Percentiles rank a stretch among this genome's conserved stretches.
These are phyloP conservation scores for Acrocalymma vagum DNA, from an alignment of 2,329 filamentous ascomycete species.

Conservation along the genomic window DNA sequence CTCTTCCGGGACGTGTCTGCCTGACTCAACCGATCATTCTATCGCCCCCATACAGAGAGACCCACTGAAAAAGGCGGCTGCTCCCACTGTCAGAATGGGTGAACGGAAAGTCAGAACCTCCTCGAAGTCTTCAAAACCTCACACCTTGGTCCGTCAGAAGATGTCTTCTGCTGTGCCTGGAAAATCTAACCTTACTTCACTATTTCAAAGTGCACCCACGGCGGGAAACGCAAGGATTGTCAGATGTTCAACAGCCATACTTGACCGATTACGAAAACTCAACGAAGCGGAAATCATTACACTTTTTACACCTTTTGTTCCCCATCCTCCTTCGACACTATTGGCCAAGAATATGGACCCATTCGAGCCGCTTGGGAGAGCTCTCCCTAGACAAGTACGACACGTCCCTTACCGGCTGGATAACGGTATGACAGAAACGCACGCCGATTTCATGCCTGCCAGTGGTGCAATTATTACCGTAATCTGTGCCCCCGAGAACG, in stretches of 20 bases:
- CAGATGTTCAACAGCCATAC: slow-evolving; percentile 31
- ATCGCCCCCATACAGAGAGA: no score
- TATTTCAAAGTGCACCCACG: slow-evolving; percentile 22
- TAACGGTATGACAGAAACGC: slow-evolving; percentile 69
- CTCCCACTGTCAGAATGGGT: slow-evolving; percentile 24
- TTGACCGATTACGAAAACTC: slow-evolving; percentile 42
- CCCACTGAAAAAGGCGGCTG: no score
- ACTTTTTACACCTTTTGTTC: slow-evolving; percentile 64
- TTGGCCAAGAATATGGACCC: slow-evolving; percentile 65
- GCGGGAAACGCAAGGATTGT: slow-evolving; percentile 29
- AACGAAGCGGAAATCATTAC: slow-evolving; percentile 51
- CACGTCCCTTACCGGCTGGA: slow-evolving; percentile 76
- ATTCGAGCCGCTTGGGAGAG: slow-evolving; percentile 74
- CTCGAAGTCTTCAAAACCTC: slow-evolving; percentile 17
- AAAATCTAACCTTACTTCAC: slow-evolving; percentile 24
- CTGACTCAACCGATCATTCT: no score
- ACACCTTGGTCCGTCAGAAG: slow-evolving; percentile 17
- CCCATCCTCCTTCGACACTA: slow-evolving; percentile 46
- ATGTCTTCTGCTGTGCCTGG: slow-evolving; percentile 21
- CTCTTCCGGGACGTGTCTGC: no score
- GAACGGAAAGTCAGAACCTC: slow-evolving; percentile 30
- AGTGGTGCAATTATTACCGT: slow-evolving; percentile 70
- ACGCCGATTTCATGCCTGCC: slow-evolving; percentile 69
- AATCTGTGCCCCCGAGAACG: slow-evolving; percentile 41
- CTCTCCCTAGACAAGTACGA: slow-evolving; percentile 68